Percentiles rank a stretch among this genome's conserved stretches.
Conservation (phyloP, 2,329 filamentous ascomycete species). For the Ustulina deusta region DNA sequence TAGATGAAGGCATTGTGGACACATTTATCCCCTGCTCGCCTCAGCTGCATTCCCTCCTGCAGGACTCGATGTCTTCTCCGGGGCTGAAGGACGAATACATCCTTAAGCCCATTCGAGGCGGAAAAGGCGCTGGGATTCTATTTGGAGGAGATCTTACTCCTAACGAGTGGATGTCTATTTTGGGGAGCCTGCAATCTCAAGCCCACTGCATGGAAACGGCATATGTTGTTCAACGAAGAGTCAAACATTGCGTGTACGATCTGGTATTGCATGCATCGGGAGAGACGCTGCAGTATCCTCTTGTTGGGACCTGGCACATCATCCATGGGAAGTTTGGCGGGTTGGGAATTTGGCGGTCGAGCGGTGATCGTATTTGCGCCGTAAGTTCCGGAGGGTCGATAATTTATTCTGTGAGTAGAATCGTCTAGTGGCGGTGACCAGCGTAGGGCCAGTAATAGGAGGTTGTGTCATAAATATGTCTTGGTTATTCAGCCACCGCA, state of each 20-base stretch:
- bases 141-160: constrained; percentile 54
- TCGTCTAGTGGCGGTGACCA: not conserved
- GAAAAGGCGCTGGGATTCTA: constrained; percentile 56
- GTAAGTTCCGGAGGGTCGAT: constrained; percentile 51
- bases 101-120: constrained; percentile 55
- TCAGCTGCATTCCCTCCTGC: constrained; percentile 44
- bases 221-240: constrained; percentile 51
- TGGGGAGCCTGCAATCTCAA: constrained; percentile 39
- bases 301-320: constrained; percentile 53
- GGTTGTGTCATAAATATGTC: no score
- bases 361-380: constrained; percentile 50
- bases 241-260: constrained; percentile 51
- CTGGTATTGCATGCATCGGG: constrained; percentile 48
- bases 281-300: constrained; percentile 45
- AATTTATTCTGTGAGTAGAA: constrained; percentile 50
- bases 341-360: constrained; percentile 51
- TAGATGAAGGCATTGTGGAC: constrained; percentile 50
- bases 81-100: constrained; percentile 49
- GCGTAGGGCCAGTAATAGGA: no score
- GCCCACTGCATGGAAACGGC: constrained; percentile 29
- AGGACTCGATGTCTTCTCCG: constrained; percentile 29
- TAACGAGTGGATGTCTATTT: constrained; percentile 47
- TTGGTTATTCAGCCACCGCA: no score
- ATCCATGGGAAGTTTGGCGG: constrained; percentile 41
- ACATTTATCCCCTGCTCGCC: constrained; percentile 52